These are phyloP conservation scores for Amanita subjunquillea DNA, from an alignment of 768 basidiomycete genomes.

Conservation along the genomic window DNA sequence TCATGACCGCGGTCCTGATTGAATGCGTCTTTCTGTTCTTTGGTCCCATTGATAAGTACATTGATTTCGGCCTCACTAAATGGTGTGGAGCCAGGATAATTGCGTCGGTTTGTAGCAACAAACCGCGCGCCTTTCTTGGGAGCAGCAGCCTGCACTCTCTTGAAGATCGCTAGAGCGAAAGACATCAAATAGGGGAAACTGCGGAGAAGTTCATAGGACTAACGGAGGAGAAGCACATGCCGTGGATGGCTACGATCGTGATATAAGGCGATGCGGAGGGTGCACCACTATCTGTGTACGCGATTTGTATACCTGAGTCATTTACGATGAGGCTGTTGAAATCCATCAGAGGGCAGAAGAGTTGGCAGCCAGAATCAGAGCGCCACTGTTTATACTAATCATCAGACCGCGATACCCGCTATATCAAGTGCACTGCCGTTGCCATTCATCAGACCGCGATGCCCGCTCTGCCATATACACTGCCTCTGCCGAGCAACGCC, in stretches of 20 bases:
- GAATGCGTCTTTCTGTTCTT: background rate
- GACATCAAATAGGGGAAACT: background rate
- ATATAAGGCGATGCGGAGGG: conserved; percentile 7
- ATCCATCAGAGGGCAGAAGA: background rate
- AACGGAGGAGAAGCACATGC: conserved; percentile 10
- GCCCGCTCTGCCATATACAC: too few relatives aligned
- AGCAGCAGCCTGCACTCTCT: background rate
- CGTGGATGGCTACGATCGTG: conserved; percentile 12
- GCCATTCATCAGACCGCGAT: too few relatives aligned
- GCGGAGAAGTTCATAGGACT: background rate
- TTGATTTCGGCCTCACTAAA: background rate
- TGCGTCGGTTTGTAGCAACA: conserved; percentile 2
- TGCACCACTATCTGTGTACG: conserved; percentile 12
- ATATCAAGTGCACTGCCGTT: too few relatives aligned
- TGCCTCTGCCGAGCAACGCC: too few relatives aligned
- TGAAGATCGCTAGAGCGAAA: background rate
- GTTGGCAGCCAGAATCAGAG: too few relatives aligned
- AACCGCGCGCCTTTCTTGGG: background rate
- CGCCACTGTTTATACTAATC: too few relatives aligned
- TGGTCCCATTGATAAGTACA: background rate
- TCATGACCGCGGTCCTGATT: background rate
- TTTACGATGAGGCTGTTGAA: background rate
- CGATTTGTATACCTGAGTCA: conserved; percentile 8
- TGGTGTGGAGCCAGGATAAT: background rate
- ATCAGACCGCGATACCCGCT: too few relatives aligned